Evolutionary conservation across 257 asterid species (phyloP).

Genomic region (Gentiana dahurica): DNA sequence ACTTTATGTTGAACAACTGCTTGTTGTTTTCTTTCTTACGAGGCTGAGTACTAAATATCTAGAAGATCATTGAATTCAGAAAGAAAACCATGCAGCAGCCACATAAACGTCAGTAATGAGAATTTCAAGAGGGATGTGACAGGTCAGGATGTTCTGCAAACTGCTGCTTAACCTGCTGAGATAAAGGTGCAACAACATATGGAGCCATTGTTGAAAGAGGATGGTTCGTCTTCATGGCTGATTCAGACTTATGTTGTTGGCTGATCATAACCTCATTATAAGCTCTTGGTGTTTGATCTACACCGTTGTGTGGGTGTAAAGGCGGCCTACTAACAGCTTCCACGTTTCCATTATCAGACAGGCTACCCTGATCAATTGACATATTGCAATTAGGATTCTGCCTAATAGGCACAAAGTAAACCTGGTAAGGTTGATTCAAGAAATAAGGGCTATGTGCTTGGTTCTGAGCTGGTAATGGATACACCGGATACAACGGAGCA

Average conservation of each 20-base stretch:
- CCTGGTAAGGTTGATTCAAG: conserved; percentile 50
- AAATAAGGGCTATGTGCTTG: conserved; percentile 33
- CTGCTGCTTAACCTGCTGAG: conserved; percentile 36
- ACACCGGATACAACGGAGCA: conserved; percentile 53
- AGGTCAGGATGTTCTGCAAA: conserved; percentile 24
- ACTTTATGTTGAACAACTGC: too few relatives aligned
- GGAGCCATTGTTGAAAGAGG: conserved; percentile 20
- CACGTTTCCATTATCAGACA: conserved; percentile 19
- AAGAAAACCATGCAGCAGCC: conserved; percentile 16
- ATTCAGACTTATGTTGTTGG: conserved; percentile 30
- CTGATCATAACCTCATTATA: conserved; percentile 30
- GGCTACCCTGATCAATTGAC: conserved; percentile 20
- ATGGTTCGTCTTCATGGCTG: conserved; percentile 19
- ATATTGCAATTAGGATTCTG: conserved; percentile 41
- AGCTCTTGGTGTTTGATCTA: conserved; percentile 21
- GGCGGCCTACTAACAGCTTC: conserved; percentile 26
- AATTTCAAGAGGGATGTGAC: conserved; percentile 26
- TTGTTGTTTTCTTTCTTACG: too few relatives aligned
- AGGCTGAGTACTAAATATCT: conserved; percentile 68
- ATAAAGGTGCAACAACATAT: conserved; percentile 19
- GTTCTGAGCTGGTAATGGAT: conserved; percentile 53
- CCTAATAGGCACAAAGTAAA: conserved; percentile 44
- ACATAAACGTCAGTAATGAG: conserved; percentile 17
- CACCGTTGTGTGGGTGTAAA: conserved; percentile 33
- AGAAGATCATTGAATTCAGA: conserved; percentile 54